Conservation (phyloP, 2,329 filamentous ascomycete species). For the Pyrenophora graminea region DNA sequence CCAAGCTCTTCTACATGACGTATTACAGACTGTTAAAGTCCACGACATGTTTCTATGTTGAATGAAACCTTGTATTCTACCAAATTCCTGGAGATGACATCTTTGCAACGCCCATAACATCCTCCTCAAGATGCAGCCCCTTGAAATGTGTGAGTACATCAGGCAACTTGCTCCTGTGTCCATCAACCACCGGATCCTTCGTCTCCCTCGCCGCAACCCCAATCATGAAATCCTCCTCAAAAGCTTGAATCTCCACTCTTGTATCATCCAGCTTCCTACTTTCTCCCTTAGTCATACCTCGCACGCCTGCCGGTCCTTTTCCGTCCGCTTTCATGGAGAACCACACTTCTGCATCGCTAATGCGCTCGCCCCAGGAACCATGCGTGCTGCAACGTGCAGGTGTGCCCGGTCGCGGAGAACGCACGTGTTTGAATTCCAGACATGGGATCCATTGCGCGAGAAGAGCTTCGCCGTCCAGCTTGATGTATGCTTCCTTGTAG, state of each 20-base stretch:
- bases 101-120: conserved; percentile 41
- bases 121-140: conserved; percentile 53
- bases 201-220: conserved; percentile 55
- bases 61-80: no score
- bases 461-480: conserved; percentile 79
- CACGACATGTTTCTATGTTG: neutral
- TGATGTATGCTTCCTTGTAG: conserved; percentile 79
- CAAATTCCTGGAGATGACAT: neutral
- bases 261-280: conserved; percentile 53
- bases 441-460: conserved; percentile 73
- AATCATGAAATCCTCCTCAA: conserved; percentile 63
- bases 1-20: neutral
- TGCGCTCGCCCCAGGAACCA: conserved; percentile 53
- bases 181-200: conserved; percentile 2
- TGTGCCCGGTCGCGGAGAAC: conserved; percentile 51
- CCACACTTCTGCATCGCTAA: conserved; percentile 56
- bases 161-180: conserved; percentile 38
- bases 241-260: conserved; percentile 61
- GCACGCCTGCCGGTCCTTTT: conserved; percentile 7
- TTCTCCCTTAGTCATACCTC: conserved; percentile 9
- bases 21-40: neutral
- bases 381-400: conserved; percentile 50
- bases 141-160: conserved; percentile 48
- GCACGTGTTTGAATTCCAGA: conserved; percentile 69
- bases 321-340: conserved; percentile 48